Evolutionary conservation across 2,329 filamentous ascomycete species (phyloP), one percentile per base, ranked within the genome.

Genomic region (Talaromyces piceae): DNA sequence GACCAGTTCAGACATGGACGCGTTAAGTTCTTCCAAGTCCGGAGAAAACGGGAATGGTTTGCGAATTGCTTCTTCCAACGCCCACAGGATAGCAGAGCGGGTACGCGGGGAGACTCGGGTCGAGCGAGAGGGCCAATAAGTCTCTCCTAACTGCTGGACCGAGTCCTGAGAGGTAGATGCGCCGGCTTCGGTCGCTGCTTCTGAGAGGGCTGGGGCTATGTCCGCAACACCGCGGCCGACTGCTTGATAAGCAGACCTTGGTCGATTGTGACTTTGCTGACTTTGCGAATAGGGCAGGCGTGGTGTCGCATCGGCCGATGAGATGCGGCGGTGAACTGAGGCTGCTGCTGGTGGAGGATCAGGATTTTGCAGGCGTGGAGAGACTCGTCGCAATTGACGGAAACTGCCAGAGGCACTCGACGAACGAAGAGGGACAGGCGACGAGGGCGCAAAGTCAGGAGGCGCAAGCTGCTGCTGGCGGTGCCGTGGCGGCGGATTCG

Each of bases 61-160:
- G 43, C 91, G 86, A 59, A 97, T 79, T 31, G 88, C 89, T 74
- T 94, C 89, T 75, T 97, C 91, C 52, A 97, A 81, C 31, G 90
- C 83, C 75, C 87, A 97, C 61, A 95, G 84, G 66, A 98, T 91
- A 31, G 93, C 91, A 68, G 87, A 88, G 57, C 88, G 87, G 44
- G 89, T 95, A 58, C 87, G 83, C 60, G 82, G 85, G 45, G 90
- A 95, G 68, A 96, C 84, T 62, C 82, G 83, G 55, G 65, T 70
- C 9, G 65, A 70, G 52, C 71, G 65, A 50, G 59, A 61, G 68
- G 79, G 68, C 80, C 80, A 67, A 72, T 80, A 71, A 66, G 79
- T 64, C 63, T 76, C 59, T 64, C 69, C 57, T 33, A 58, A 59
- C 48, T 54, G 61, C 45, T 58, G 57, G 45, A 59, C 58, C 2